Percentiles rank a stretch among this genome's conserved stretches.
phyloP scores from a whole-genome alignment of 1,284 basidiomycete genomes.

The Sanghuangporus sanghuang region DNA sequence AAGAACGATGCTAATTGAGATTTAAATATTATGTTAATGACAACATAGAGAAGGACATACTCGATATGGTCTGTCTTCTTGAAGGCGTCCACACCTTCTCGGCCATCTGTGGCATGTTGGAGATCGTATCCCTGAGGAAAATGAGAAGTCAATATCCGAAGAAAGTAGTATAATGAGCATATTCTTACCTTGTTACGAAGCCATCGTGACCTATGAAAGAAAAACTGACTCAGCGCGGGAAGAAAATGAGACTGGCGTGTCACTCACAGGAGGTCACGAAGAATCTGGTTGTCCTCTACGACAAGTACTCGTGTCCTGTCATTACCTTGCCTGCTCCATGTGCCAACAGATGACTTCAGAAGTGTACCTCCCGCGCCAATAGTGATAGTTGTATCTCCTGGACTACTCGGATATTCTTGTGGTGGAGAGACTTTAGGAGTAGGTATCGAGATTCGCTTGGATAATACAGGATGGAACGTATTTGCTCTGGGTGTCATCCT shows the following conservation, averaged over 20 bases:
- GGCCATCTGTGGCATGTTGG: conserved; percentile 78
- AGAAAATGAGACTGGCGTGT: not conserved
- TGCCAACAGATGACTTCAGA: conserved; percentile 53
- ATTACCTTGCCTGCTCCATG: conserved; percentile 34
- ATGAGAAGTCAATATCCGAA: conserved; percentile 1
- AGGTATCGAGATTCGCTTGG: not conserved
- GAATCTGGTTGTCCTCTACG: conserved; percentile 79
- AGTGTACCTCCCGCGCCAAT: conserved; percentile 57
- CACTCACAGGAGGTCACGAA: conserved; percentile 62
- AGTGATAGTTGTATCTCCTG: conserved; percentile 37
- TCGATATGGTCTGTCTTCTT: conserved; percentile 65
- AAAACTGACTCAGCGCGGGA: not conserved
- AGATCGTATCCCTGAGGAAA: conserved; percentile 65
- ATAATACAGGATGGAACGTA: conserved; percentile 14
- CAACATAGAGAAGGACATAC: conserved; percentile 39
- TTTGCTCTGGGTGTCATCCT: conserved; percentile 12
- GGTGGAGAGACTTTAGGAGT: conserved; percentile 5
- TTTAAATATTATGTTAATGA: conserved; percentile 11
- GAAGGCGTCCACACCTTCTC: conserved; percentile 79
- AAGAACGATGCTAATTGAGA: conserved; percentile 61
- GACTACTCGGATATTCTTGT: conserved; percentile 17
- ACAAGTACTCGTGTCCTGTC: conserved; percentile 57
- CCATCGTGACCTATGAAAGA: conserved; percentile 64
- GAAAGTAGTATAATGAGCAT: not conserved
- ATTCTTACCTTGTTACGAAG: conserved; percentile 65